These are phyloP conservation scores for Cercospora zeae-maydis DNA, from an alignment of 2,329 filamentous ascomycete genomes.

Conservation along the genomic window DNA sequence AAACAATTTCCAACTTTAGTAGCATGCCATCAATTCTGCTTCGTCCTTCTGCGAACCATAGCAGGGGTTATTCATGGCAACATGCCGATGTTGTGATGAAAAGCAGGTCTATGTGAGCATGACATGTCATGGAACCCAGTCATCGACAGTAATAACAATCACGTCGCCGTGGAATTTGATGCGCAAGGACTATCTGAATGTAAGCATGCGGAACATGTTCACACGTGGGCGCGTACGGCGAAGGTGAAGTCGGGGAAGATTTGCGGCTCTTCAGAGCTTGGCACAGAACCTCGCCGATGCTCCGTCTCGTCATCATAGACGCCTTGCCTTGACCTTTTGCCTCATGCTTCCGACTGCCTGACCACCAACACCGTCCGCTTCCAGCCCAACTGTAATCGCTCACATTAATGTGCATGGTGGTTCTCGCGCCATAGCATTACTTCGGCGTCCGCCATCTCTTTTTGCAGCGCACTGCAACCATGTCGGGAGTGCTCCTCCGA, in stretches of 20 bases:
- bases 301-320: conserved; percentile 1
- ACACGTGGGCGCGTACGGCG: not conserved
- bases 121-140: too few relatives aligned
- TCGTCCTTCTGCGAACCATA: too few relatives aligned
- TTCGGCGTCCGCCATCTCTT: not conserved
- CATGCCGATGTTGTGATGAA: too few relatives aligned
- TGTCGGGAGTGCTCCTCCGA: conserved; percentile 36
- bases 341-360: not conserved
- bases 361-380: not conserved
- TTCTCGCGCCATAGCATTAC: not conserved
- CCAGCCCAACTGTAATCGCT: not conserved
- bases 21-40: too few relatives aligned
- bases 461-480: conserved; percentile 16
- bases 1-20: too few relatives aligned
- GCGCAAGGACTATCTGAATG: too few relatives aligned
- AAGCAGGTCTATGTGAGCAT: too few relatives aligned
- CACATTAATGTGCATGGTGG: not conserved
- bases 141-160: too few relatives aligned
- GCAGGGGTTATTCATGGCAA: too few relatives aligned
- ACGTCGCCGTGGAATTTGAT: too few relatives aligned
- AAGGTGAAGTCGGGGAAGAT: not conserved
- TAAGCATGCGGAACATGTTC: too few relatives aligned
- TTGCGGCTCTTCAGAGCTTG: not conserved
- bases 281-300: not conserved
- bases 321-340: conserved; percentile 2